phyloP scores from a whole-genome alignment of 352 stramenopile genomes.

The Pseudoperonospora humuli region DNA sequence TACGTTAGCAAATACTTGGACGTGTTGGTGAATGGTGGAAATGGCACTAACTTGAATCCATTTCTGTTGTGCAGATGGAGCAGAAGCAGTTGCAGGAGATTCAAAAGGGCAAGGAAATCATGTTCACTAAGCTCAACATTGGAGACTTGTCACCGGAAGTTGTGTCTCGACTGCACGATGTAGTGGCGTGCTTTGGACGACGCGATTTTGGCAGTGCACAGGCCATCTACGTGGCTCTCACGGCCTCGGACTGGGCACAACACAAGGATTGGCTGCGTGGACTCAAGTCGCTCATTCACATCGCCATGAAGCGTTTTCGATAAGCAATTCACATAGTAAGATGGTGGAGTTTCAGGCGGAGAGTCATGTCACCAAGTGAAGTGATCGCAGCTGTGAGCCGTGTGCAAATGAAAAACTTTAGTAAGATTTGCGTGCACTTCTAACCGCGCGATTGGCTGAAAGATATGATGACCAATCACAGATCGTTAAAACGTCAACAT shows the following conservation, averaged over 20 bases:
- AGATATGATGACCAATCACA: constrained; percentile 1
- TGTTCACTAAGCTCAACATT: constrained; percentile 86
- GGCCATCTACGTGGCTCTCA: constrained; percentile 86
- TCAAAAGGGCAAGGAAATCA: constrained; percentile 77
- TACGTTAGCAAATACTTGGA: constrained; percentile 25
- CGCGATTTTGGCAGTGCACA: constrained; percentile 74
- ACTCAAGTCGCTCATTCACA: constrained; percentile 94
- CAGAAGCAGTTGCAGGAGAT: constrained; percentile 84
- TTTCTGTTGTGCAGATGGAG: constrained; percentile 54
- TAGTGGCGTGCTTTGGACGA: constrained; percentile 68
- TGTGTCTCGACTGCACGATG: constrained; percentile 69
- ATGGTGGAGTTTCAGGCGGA: constrained; percentile 3
- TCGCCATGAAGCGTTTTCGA: constrained; percentile 88
- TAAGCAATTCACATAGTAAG: constrained; percentile 29
- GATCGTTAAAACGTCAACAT: constrained; percentile 1
- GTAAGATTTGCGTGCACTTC: background rate
- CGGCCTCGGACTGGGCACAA: constrained; percentile 90
- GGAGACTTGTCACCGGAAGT: constrained; percentile 62
- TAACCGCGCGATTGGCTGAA: constrained; percentile 2
- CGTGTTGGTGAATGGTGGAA: background rate
- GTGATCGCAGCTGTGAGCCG: constrained; percentile 3
- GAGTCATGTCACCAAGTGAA: constrained; percentile 16
- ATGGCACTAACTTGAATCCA: constrained; percentile 3
- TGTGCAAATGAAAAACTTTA: constrained; percentile 18
- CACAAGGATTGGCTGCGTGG: constrained; percentile 98